Evolutionary conservation across 2,329 filamentous ascomycete species (phyloP), one percentile per base, ranked within the genome.

Genomic region (Apiospora rasikravindrae): DNA sequence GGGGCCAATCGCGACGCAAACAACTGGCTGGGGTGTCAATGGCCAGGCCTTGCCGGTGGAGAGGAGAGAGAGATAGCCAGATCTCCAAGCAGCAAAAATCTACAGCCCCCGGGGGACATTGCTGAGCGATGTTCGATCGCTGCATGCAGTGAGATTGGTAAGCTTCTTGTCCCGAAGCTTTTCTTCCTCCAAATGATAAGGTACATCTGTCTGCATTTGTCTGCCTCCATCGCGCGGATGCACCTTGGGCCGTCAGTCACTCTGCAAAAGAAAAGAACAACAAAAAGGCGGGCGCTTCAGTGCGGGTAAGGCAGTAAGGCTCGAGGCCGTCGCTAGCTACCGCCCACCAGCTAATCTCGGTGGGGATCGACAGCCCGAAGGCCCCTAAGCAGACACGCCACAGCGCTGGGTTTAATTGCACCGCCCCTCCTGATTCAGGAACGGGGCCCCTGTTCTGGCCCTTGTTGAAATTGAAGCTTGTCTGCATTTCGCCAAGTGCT

Each of bases 331-430:
- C 19, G 16, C 26, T 57, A 22, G 26, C 6, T 10, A 57, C 29
- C 19, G 29, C 53, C 6, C 26, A 19, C 29, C 53, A 61, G 8
- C 53, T 61, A 14, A 40, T n/a, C 33, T 64, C 22, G 10, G 57
- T 40, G 57, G 33, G 10, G 57, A 64, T 64, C 57, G 33, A 64
- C 57, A 64, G 33, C 29, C 2, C 57, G 57, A 29, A 13, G 14
- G 8, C 33, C 57, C 29, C 57, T 40, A 64, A n/a, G 1, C 19
- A 49, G 45, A n/a, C n/a, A n/a, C n/a, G n/a, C n/a, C n/a, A n/a
- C n/a, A n/a, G n/a, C 10, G n/a, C 29, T 40, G 14, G 57, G 57
- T 64, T 64, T 64, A n/a, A 64, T 64, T 64, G 57, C 57, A 64
- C 57, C 4, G 57, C 57, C 57, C 53, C 26, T 6, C 26, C 53